Evolutionary conservation across 2,329 filamentous ascomycete genomes (phyloP).

Genomic region (Diaporthe longicolla): DNA sequence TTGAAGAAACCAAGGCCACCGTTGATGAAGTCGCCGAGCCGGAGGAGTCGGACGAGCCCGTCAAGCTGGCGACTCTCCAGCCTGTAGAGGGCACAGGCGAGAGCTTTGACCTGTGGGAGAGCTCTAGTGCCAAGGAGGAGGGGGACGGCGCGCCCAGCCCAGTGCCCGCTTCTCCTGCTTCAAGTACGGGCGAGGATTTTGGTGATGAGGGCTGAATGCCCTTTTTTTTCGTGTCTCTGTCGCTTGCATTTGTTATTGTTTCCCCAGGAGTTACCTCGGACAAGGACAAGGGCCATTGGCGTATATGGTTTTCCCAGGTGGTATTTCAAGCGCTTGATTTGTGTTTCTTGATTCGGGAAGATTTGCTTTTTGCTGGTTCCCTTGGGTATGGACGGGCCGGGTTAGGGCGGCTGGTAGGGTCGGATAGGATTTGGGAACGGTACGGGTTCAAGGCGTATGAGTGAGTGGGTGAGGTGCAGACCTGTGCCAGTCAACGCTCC

Average conservation of each 20-base stretch:
- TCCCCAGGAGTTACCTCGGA: conserved; percentile 21
- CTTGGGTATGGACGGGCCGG: background rate
- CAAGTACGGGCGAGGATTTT: conserved; percentile 25
- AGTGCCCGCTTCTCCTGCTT: conserved; percentile 37
- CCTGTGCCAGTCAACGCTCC: conserved; percentile 1
- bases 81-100: conserved; percentile 72
- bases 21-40: conserved; percentile 38
- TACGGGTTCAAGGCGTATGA: conserved; percentile 23
- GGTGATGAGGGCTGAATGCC: conserved; percentile 26
- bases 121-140: conserved; percentile 74
- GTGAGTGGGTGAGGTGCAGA: conserved; percentile 3
- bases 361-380: conserved; percentile 21
- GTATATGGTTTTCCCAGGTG: background rate
- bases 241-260: background rate
- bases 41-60: conserved; percentile 43
- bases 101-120: conserved; percentile 79
- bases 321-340: conserved; percentile 33
- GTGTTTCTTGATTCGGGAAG: background rate
- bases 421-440: background rate
- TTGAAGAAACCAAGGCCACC: conserved; percentile 48
- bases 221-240: background rate
- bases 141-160: conserved; percentile 50
- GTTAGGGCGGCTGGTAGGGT: background rate
- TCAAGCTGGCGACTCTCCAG: conserved; percentile 63
- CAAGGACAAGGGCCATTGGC: background rate